phyloP scores from a whole-genome alignment of 768 basidiomycete genomes.

The Boletus fagicola region DNA sequence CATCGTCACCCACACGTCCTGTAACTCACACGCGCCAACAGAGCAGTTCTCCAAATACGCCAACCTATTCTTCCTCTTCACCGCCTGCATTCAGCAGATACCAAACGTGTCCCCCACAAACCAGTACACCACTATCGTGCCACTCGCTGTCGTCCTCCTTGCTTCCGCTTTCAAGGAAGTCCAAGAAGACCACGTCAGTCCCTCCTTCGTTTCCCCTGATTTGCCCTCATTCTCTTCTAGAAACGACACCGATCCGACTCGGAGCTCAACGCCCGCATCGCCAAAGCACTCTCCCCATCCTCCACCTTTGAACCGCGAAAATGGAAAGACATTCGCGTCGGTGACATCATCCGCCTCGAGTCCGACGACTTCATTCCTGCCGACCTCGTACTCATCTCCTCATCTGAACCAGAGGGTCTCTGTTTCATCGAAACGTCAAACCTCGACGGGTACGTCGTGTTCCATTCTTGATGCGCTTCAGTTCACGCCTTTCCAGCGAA shows the following conservation, averaged over 20 bases:
- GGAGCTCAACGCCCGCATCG: constrained; percentile 80
- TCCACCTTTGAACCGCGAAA: constrained; percentile 68
- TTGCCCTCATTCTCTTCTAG: constrained; percentile 37
- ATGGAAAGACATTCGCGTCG: constrained; percentile 89
- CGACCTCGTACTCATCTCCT: constrained; percentile 82
- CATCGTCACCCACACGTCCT: not conserved
- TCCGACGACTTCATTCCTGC: constrained; percentile 95
- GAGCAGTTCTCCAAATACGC: constrained; percentile 99
- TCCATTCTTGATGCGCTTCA: not conserved
- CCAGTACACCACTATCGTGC: constrained; percentile 90
- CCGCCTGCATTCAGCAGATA: constrained; percentile 95
- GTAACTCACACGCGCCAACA: constrained; percentile 32
- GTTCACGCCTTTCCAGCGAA: constrained; percentile 52
- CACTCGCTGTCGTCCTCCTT: constrained; percentile 82
- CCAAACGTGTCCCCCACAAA: constrained; percentile 97
- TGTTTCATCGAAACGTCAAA: constrained; percentile 99
- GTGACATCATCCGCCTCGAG: constrained; percentile 89
- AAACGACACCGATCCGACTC: constrained; percentile 97
- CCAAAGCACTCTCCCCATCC: constrained; percentile 69
- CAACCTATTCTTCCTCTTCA: constrained; percentile 98
- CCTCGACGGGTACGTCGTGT: constrained; percentile 78
- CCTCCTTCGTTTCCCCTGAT: not conserved
- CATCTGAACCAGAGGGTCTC: constrained; percentile 94
- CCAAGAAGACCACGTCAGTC: constrained; percentile 78
- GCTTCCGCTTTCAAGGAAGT: constrained; percentile 95